Evolutionary conservation across 352 stramenopile species (phyloP).

Genomic region (Elongisporangium senticosum): DNA sequence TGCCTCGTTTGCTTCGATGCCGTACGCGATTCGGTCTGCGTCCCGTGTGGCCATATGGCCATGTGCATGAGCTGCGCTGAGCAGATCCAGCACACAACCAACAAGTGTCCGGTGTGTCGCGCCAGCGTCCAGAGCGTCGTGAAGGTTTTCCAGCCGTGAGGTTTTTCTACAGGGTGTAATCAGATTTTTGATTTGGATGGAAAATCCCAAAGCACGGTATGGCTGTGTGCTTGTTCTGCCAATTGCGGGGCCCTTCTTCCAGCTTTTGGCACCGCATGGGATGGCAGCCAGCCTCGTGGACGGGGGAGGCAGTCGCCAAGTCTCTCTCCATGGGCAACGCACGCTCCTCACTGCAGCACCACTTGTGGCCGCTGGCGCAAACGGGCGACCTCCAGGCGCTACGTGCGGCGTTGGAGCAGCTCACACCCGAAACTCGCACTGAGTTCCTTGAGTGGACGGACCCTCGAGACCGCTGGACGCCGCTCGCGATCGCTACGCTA

Average conservation of each 20-base stretch:
- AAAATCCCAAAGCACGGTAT: background rate
- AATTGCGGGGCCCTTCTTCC: background rate
- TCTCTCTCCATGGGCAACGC: background rate
- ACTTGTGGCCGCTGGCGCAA: background rate
- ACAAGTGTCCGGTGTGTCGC: background rate
- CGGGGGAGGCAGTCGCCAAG: background rate
- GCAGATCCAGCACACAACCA: background rate
- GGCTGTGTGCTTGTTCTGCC: too few relatives aligned
- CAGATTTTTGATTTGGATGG: background rate
- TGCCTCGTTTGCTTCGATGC: background rate
- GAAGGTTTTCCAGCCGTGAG: background rate
- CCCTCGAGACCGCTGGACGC: background rate
- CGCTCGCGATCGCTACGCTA: background rate
- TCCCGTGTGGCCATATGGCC: background rate
- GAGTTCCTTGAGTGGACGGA: background rate
- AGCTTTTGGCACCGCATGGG: background rate
- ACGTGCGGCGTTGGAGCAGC: background rate
- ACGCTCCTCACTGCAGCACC: background rate
- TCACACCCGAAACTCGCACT: background rate
- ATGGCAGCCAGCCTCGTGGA: background rate
- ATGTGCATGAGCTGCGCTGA: background rate
- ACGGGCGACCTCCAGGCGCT: background rate
- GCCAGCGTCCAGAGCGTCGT: background rate
- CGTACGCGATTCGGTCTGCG: background rate
- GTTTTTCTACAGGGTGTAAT: background rate